Evolutionary conservation across 306 rosid species (phyloP), one percentile per base, ranked within the genome.

Genomic region (Abrus pulchellus): DNA sequence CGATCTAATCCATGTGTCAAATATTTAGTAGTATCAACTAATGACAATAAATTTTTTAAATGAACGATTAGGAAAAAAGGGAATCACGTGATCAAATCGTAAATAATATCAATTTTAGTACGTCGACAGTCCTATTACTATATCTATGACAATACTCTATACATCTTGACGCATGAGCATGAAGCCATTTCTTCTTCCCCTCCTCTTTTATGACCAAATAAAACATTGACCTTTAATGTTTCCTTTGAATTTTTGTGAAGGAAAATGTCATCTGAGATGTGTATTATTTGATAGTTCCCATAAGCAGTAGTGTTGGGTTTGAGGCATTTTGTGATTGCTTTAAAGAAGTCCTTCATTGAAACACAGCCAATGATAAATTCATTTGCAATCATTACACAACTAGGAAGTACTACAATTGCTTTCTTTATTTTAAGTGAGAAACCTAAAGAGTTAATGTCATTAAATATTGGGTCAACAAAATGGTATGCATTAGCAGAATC

Each of bases 381-480:
- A 53, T 73, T 72, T 2, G n/a, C 38, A n/a, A 80, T 63, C 12
- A 62, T 62, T 12, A 80, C 80, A 5, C 11, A 44, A n/a, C 72
- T 45, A 13, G 82, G 68, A 1, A 63, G 13, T 3, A 80, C 84
- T 5, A 55, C 1, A 30, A 80, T 43, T 12, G 84, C 29, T 0
- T 43, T 80, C 9, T 61, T 73, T 38, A 49, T 80, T 52, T 41
- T 62, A 0, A 75, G 1, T 1, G 80, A 45, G 49, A 30, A 0
- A 0, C 68, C 84, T 30, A 81, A 50, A 50, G 80, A 1, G 57
- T 4, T 3, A 29, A 49, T 0, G 20, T 73, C 84, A 73, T 81
- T 73, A 47, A 73, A 81, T 13, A 81, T 14, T 50, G 80, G 84
- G 28, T 80, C 84, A 30, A 68, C 82, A 54, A 78, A n/a, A 0